Evolutionary conservation across 208 protist species (phyloP).

Genomic region (Trypanosoma cruzi): DNA sequence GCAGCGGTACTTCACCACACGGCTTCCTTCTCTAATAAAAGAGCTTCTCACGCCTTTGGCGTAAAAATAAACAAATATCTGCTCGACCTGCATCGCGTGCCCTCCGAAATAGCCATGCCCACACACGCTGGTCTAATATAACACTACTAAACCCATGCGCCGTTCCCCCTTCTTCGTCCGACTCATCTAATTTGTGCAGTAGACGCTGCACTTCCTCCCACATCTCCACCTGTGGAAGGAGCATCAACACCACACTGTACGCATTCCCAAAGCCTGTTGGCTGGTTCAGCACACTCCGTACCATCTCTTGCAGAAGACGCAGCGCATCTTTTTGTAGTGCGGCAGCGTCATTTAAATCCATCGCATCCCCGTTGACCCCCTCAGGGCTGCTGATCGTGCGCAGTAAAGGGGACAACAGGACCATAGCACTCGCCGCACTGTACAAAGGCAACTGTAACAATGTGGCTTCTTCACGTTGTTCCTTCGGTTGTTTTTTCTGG

Average conservation of each 20-base stretch:
- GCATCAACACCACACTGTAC: conserved; percentile 31
- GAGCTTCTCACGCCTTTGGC: conserved; percentile 50
- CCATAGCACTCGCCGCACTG: conserved; percentile 4
- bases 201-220: conserved; percentile 30
- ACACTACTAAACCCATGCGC: conserved; percentile 22
- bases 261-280: conserved; percentile 35
- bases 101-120: conserved; percentile 52
- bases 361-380: not conserved
- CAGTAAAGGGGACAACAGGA: conserved; percentile 15
- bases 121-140: conserved; percentile 45
- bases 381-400: too few relatives aligned
- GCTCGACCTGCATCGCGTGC: conserved; percentile 61
- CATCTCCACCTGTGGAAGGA: conserved; percentile 27
- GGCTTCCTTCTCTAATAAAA: conserved; percentile 57
- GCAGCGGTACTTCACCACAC: too few relatives aligned
- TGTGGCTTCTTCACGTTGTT: not conserved
- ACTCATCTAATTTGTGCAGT: conserved; percentile 15
- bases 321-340: not conserved
- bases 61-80: conserved; percentile 58
- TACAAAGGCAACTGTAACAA: conserved; percentile 13
- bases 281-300: conserved; percentile 17
- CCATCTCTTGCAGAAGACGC: conserved; percentile 1
- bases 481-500: not conserved
- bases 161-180: not conserved
- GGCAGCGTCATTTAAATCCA: not conserved